Conservation (phyloP, 1,139 yeast species). For the Chernovozyma aurita region DNA sequence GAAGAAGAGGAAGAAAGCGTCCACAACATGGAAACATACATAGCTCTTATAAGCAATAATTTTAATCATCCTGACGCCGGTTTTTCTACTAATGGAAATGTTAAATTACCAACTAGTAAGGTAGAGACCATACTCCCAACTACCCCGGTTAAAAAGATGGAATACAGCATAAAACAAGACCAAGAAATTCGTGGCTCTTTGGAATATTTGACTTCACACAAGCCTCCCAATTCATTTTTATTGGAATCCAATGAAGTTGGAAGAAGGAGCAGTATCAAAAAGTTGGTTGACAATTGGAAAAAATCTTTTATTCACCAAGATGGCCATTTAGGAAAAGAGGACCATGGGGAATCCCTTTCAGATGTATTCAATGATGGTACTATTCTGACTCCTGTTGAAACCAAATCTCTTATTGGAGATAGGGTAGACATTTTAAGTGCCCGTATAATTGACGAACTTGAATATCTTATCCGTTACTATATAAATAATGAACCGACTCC, state of each 20-base stretch:
- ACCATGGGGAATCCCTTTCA: constrained; percentile 2
- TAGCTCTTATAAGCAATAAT: constrained; percentile 1
- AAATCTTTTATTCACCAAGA: constrained; percentile 19
- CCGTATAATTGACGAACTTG: constrained; percentile 71
- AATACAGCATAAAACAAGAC: constrained; percentile 21
- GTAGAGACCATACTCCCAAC: constrained; percentile 51
- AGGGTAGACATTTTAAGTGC: constrained; percentile 76
- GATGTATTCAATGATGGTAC: neutral
- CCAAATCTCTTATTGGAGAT: constrained; percentile 26
- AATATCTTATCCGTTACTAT: constrained; percentile 37
- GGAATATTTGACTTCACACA: neutral
- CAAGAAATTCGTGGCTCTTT: neutral
- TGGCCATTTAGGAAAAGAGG: constrained; percentile 6
- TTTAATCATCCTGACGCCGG: constrained; percentile 20
- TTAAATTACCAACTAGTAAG: constrained; percentile 45
- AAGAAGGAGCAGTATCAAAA: constrained; percentile 35
- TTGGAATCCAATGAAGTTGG: constrained; percentile 15
- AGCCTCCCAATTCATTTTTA: neutral
- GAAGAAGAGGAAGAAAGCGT: constrained; percentile 2
- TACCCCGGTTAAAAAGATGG: constrained; percentile 66
- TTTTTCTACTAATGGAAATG: constrained; percentile 47
- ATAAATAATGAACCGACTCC: constrained; percentile 20
- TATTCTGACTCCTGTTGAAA: constrained; percentile 10
- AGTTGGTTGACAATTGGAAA: constrained; percentile 41
- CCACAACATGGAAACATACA: neutral